Conservation (phyloP, 2,329 filamentous ascomycete species). For the Colletotrichum sidae region DNA sequence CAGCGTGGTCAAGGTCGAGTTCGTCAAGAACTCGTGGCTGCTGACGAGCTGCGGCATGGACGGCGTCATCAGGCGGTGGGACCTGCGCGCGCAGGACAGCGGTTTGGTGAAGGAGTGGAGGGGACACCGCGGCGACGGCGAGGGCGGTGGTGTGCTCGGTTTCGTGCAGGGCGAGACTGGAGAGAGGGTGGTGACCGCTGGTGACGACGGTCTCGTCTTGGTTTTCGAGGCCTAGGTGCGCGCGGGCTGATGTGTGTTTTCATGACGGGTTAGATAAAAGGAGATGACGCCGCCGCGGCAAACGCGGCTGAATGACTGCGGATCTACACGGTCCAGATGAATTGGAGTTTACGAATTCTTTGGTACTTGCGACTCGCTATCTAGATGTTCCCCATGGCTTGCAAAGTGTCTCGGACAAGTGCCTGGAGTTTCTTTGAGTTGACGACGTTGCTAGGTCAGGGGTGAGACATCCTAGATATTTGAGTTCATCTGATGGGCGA, state of each 20-base stretch:
- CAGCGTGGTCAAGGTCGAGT: conserved; percentile 93
- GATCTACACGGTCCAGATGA: conserved; percentile 11
- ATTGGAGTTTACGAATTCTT: conserved; percentile 4
- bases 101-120: conserved; percentile 89
- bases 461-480: conserved; percentile 5
- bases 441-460: no score
- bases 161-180: conserved; percentile 87
- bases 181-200: conserved; percentile 84
- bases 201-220: conserved; percentile 82
- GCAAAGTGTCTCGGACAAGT: neutral
- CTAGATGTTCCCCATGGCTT: neutral
- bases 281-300: neutral
- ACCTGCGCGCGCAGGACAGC: conserved; percentile 72
- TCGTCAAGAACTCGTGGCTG: conserved; percentile 75
- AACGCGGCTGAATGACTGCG: neutral
- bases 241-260: neutral
- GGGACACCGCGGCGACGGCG: conserved; percentile 86
- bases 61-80: conserved; percentile 90
- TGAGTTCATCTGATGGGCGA: conserved; percentile 1
- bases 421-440: neutral
- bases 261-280: conserved; percentile 30
- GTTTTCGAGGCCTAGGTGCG: conserved; percentile 69
- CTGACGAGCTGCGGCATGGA: conserved; percentile 93
- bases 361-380: neutral
- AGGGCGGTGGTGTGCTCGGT: conserved; percentile 88